A percentile compares a stretch with the other conserved stretches of the same genome.
Conservation (phyloP, 768 basidiomycete genomes). For the Ramaria sp. region DNA sequence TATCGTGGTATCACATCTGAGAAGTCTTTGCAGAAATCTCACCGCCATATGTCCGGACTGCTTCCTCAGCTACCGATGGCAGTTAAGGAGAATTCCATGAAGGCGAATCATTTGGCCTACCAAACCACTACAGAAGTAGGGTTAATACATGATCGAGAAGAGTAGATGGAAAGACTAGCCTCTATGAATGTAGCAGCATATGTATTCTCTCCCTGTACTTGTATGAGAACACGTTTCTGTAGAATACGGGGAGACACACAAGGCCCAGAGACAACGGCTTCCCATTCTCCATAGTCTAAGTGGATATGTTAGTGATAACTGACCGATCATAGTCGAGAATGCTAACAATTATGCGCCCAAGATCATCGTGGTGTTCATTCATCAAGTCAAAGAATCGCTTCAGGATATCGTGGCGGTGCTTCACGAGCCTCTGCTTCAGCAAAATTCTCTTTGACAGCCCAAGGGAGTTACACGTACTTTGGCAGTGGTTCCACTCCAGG, state of each 20-base stretch:
- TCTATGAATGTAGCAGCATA: conserved; percentile 85
- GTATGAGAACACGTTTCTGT: background rate
- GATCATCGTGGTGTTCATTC: conserved; percentile 77
- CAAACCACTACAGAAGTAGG: conserved; percentile 58
- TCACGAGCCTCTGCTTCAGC: conserved; percentile 2
- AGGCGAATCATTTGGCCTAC: conserved; percentile 27
- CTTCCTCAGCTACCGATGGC: conserved; percentile 67
- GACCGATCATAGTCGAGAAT: background rate
- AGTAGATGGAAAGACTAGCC: conserved; percentile 30
- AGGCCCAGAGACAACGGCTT: conserved; percentile 80
- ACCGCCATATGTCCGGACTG: conserved; percentile 87
- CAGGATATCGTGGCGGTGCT: conserved; percentile 79
- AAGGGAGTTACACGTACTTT: conserved; percentile 39
- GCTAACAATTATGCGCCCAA: conserved; percentile 76
- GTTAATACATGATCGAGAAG: background rate
- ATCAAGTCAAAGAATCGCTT: conserved; percentile 70
- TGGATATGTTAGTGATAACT: conserved; percentile 7
- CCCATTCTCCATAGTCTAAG: conserved; percentile 88
- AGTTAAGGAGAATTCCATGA: conserved; percentile 7
- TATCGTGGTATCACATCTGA: background rate
- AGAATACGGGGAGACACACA: conserved; percentile 26
- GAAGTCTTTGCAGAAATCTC: conserved; percentile 10
- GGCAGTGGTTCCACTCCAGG: conserved; percentile 81
- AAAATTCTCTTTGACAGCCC: background rate
- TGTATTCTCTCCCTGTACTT: conserved; percentile 56